Percentiles rank a stretch among this genome's conserved stretches.
Conservation (phyloP, 768 basidiomycete species). For the Collybia sp. region DNA sequence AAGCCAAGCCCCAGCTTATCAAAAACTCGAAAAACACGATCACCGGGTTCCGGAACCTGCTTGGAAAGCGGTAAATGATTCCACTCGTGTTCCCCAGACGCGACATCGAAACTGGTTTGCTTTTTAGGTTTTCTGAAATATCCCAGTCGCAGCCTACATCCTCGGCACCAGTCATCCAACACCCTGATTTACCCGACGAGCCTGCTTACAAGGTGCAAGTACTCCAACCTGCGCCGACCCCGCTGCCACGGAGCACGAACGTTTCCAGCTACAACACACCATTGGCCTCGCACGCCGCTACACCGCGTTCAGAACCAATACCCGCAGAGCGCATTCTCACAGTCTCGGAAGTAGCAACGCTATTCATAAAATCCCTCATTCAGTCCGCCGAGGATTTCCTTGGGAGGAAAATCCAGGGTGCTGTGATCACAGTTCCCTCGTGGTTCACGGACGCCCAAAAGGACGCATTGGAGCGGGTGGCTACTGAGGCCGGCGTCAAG, state of each 20-base stretch:
- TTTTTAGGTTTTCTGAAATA: conserved; percentile 68
- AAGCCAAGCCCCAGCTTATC: conserved; percentile 90
- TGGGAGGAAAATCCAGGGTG: conserved; percentile 70
- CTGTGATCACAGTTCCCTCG: conserved; percentile 80
- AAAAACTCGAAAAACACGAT: conserved; percentile 95
- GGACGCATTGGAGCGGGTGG: conserved; percentile 68
- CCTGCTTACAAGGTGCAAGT: conserved; percentile 85
- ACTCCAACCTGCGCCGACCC: conserved; percentile 73
- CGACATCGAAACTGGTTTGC: neutral
- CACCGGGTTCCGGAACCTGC: conserved; percentile 87
- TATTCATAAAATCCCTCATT: conserved; percentile 82
- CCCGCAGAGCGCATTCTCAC: conserved; percentile 68
- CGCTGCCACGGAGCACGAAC: conserved; percentile 42
- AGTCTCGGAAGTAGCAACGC: conserved; percentile 75
- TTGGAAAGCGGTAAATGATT: conserved; percentile 78
- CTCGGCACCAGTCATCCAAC: conserved; percentile 74
- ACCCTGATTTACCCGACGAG: conserved; percentile 62
- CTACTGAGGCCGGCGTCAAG: conserved; percentile 73
- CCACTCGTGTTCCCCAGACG: neutral
- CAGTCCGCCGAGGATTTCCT: conserved; percentile 90
- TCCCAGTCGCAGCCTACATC: conserved; percentile 43
- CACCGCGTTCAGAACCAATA: conserved; percentile 71
- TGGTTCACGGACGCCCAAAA: conserved; percentile 69
- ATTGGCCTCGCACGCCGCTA: conserved; percentile 61
- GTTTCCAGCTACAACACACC: conserved; percentile 54